A percentile compares a stretch with the other conserved stretches of the same genome.
Evolutionary conservation across 2,329 filamentous ascomycete species (phyloP).

Genomic region (Colletotrichum sp.): DNA sequence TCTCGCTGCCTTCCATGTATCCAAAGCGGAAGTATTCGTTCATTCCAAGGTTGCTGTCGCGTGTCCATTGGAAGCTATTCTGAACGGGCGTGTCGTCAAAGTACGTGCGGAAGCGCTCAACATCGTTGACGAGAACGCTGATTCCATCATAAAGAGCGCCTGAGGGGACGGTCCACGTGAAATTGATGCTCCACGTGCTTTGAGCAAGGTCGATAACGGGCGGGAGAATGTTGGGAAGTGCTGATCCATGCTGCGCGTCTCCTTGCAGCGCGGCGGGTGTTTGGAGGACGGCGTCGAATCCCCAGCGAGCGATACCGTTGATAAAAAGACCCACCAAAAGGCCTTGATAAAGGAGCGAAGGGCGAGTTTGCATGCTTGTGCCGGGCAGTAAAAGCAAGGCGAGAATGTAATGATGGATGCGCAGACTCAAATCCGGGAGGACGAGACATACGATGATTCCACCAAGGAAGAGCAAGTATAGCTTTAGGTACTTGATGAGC

Average conservation of each 20-base stretch:
- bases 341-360: conserved; percentile 86
- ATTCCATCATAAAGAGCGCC: conserved; percentile 72
- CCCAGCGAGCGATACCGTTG: conserved; percentile 93
- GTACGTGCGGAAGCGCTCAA: conserved; percentile 79
- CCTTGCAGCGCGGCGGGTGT: conserved; percentile 75
- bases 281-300: conserved; percentile 87
- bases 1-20: conserved; percentile 69
- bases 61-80: conserved; percentile 63
- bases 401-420: conserved; percentile 95
- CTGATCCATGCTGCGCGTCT: conserved; percentile 67
- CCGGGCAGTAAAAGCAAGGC: conserved; percentile 86
- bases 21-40: conserved; percentile 82
- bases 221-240: conserved; percentile 59
- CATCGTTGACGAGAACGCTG: conserved; percentile 83
- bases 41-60: conserved; percentile 46
- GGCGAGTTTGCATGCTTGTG: conserved; percentile 86
- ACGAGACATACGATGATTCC: conserved; percentile 73
- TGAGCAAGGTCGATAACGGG: conserved; percentile 52
- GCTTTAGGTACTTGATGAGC: conserved; percentile 75
- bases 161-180: conserved; percentile 52
- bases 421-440: conserved; percentile 78
- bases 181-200: conserved; percentile 69
- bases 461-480: conserved; percentile 74
- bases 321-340: conserved; percentile 89
- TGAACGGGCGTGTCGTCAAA: conserved; percentile 59